Base-by-base conservation (phyloP, 805 yeast species). In the Dipodascopsis uninucleata region DNA sequence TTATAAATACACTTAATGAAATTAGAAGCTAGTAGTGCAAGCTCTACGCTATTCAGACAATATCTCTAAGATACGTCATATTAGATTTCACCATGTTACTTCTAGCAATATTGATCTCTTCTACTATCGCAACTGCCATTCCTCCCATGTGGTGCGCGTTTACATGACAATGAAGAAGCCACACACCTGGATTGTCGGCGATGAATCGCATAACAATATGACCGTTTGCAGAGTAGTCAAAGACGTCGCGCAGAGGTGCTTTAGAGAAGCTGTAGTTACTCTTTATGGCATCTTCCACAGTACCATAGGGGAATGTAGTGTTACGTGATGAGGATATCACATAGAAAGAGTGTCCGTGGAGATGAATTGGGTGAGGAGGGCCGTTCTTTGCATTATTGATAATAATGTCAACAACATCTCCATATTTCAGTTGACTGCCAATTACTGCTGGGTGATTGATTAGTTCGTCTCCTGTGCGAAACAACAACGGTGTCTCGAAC, bases 181-280 rank as follows among this genome's bases (percentile, higher is more conserved):
- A 88, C 21, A 86, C 82, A 47, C 96, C 96, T 2, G 96, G 96
- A 59, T 88, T 87, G 58, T 82, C 78, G 9, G 95, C 86, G 57
- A 69, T 73, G 64, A 85, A 85, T 55, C 96, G 70, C 24, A 64
- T 33, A 2, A 41, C 39, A 10, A 20, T 18, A 14, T 41, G 45
- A 2, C 45, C 45, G 16, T 28, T 29, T 4, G 23, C 10, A 10
- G 18, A n/a, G 25, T 28, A 24, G 9, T 28, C 23, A 20, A 29
- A 41, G n/a, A 28, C 32, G 39, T 41, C 45, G 8, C 45, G 39
- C 23, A 28, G 36, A 8, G 26, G 28, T 7, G 45, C 31, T 10
- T 28, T 18, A 9, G 21, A 29, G n/a, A 41, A n/a, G 20, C 35
- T 8, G 12, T 26, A 20, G 34, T 22, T 28, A 5, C 9, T 31